Conservation (phyloP, 1,284 basidiomycete species). For the Veloporphyrellus conicus region DNA sequence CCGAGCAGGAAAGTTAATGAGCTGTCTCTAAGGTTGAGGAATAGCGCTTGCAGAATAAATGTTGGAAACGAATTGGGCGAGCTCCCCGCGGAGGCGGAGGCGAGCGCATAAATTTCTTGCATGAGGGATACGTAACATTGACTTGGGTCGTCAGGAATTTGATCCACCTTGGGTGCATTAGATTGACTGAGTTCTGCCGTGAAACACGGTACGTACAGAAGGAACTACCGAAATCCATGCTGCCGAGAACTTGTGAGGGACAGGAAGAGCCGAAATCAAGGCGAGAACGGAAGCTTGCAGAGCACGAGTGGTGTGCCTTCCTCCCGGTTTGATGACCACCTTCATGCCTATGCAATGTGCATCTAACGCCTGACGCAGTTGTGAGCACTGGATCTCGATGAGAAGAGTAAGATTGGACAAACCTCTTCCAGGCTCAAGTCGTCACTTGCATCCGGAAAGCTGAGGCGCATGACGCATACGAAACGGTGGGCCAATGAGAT, state of each 20-base stretch:
- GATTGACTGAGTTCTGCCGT: neutral
- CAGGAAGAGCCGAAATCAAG: constrained; percentile 44
- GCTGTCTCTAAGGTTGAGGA: constrained; percentile 66
- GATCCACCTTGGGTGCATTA: constrained; percentile 10
- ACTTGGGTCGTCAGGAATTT: constrained; percentile 25
- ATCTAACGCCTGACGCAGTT: constrained; percentile 36
- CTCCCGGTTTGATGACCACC: constrained; percentile 57
- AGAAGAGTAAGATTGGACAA: constrained; percentile 12
- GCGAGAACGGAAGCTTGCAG: constrained; percentile 55
- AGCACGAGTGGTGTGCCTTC: constrained; percentile 48
- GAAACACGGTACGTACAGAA: constrained; percentile 6
- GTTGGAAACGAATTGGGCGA: constrained; percentile 46
- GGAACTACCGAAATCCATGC: constrained; percentile 39
- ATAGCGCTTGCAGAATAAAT: constrained; percentile 59
- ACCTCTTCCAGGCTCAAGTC: constrained; percentile 41
- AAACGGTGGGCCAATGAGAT: constrained; percentile 50
- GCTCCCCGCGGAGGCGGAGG: constrained; percentile 46
- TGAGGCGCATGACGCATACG: constrained; percentile 46
- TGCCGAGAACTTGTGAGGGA: constrained; percentile 37
- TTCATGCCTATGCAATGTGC: constrained; percentile 43
- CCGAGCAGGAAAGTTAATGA: constrained; percentile 79
- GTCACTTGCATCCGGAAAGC: constrained; percentile 43
- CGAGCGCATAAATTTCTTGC: constrained; percentile 59
- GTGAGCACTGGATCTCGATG: constrained; percentile 2
- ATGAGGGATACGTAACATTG: constrained; percentile 52